Evolutionary conservation across 208 protist species (phyloP).

Genomic region (Leishmania turanica): DNA sequence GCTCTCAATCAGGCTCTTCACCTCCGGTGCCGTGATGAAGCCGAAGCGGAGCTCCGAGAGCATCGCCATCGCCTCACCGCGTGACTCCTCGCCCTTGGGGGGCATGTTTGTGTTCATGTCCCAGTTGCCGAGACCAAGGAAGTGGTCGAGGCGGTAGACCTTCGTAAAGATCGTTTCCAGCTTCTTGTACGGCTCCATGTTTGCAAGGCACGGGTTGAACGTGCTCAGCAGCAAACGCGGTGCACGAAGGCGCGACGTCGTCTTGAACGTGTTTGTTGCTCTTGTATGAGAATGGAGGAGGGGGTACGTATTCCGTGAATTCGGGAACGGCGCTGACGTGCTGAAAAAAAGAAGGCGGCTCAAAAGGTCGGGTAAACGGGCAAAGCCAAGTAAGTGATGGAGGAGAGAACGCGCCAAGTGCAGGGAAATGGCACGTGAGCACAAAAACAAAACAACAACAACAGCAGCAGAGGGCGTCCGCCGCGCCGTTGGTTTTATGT

Average conservation of each 20-base stretch:
- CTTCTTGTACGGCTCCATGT: slow-evolving; percentile 74
- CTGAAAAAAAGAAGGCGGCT: neutral
- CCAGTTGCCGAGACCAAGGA: slow-evolving; percentile 60
- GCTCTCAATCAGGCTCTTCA: slow-evolving; percentile 46
- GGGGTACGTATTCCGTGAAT: neutral
- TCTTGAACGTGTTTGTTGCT: neutral
- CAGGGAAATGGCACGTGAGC: neutral
- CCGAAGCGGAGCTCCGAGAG: slow-evolving; percentile 47
- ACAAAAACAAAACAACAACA: neutral
- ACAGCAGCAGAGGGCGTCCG: neutral
- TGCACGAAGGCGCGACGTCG: slow-evolving; percentile 3
- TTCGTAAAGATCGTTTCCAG: slow-evolving; percentile 63
- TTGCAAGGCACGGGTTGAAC: neutral
- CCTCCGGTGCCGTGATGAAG: slow-evolving; percentile 51
- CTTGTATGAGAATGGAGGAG: neutral
- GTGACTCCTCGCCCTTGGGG: slow-evolving; percentile 51
- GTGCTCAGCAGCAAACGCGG: slow-evolving; percentile 2
- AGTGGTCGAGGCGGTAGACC: slow-evolving; percentile 60
- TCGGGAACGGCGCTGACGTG: neutral
- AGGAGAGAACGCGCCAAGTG: neutral
- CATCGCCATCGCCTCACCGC: slow-evolving; percentile 65
- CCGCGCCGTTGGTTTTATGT: neutral
- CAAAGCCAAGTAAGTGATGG: neutral
- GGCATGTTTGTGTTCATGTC: slow-evolving; percentile 85
- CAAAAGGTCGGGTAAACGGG: neutral